Conservation (phyloP, 208 protist species). For the Acanthamoeba royreba region DNA sequence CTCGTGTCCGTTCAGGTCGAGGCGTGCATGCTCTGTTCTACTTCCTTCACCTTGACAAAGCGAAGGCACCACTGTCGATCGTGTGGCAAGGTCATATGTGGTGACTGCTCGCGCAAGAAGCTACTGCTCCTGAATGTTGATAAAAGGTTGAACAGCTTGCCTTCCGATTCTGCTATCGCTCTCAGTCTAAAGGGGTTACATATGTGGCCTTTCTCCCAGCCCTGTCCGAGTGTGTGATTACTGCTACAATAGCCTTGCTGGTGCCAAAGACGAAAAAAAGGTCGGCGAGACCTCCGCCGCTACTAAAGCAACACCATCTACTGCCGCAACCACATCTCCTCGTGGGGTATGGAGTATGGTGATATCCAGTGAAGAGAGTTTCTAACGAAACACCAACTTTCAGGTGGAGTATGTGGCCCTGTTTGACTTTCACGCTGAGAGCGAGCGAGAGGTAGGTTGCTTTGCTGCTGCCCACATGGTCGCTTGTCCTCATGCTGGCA, state of each 20-base stretch:
- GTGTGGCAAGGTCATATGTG: neutral
- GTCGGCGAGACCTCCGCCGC: neutral
- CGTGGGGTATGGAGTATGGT: too few relatives aligned
- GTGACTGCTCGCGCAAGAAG: neutral
- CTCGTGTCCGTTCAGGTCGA: neutral
- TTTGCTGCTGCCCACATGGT: neutral
- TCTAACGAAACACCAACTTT: too few relatives aligned
- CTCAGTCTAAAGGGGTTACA: neutral
- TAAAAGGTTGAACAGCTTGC: neutral
- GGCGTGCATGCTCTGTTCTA: neutral
- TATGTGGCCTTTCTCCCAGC: neutral
- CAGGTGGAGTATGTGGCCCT: neutral
- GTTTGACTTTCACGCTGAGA: neutral
- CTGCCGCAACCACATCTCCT: neutral
- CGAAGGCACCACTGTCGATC: neutral
- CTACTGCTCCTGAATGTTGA: neutral
- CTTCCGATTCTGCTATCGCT: neutral
- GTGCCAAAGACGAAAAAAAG: neutral
- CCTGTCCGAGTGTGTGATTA: neutral
- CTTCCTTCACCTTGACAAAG: neutral
- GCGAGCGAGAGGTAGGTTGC: neutral
- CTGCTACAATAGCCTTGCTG: neutral
- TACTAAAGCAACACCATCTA: neutral
- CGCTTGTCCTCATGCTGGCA: neutral
- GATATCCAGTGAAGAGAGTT: too few relatives aligned